phyloP scores from a whole-genome alignment of 441 rosid genomes.

The Omphalea diandra region DNA sequence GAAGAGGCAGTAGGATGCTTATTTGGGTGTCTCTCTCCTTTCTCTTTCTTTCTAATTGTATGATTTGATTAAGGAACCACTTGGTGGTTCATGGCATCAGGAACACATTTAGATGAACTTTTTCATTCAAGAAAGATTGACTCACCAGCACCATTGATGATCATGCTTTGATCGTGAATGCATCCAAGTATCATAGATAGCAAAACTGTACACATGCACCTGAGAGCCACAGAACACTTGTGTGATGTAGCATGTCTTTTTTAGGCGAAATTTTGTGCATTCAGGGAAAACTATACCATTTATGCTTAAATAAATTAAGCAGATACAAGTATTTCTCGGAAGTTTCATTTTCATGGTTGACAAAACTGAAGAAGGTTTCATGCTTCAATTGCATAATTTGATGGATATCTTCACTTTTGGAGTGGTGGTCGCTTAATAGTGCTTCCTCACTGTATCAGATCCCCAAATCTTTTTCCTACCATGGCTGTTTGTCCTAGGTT shows the following conservation, averaged over 20 bases:
- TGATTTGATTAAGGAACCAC: background rate
- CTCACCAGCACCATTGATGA: background rate
- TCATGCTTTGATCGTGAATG: background rate
- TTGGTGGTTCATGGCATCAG: background rate
- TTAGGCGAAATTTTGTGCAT: too few species aligned
- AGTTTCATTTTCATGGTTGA: background rate
- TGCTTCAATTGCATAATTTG: background rate
- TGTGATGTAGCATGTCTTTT: too few species aligned
- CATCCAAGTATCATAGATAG: background rate
- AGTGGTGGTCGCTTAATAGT: background rate
- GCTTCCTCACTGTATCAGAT: background rate
- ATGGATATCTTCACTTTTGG: background rate
- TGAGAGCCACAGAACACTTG: background rate
- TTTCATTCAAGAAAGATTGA: background rate
- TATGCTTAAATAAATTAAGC: background rate
- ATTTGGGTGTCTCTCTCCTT: background rate
- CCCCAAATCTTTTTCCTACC: background rate
- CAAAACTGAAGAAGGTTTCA: too few species aligned
- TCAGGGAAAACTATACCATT: background rate
- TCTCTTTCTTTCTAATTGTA: background rate
- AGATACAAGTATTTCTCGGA: background rate
- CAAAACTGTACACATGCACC: background rate
- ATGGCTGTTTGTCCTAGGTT: background rate
- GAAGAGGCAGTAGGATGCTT: too few species aligned
- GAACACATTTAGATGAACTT: background rate